phyloP scores from a whole-genome alignment of 1,284 basidiomycete genomes.

The Trichosporon sp. region DNA sequence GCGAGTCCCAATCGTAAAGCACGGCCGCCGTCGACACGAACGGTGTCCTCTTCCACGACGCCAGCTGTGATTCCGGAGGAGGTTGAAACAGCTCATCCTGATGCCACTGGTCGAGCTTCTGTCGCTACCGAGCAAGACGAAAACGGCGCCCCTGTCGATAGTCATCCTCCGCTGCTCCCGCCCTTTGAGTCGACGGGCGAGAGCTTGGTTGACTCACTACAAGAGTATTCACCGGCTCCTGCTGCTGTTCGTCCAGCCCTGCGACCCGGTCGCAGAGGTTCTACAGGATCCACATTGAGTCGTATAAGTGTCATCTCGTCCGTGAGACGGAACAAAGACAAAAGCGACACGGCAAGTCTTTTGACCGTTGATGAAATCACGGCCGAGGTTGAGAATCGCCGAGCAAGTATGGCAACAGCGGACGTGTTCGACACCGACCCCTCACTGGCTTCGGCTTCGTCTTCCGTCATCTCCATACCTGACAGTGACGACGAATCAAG shows the following conservation, averaged over 20 bases:
- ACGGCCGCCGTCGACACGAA: conserved; percentile 25
- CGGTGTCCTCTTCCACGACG: conserved; percentile 21
- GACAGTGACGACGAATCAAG: conserved; percentile 37
- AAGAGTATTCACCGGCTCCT: conserved; percentile 43
- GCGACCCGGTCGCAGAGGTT: conserved; percentile 54
- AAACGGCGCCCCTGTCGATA: conserved; percentile 12
- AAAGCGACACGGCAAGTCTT: conserved; percentile 81
- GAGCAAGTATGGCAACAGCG: conserved; percentile 54
- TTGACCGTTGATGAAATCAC: conserved; percentile 98
- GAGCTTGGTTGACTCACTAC: conserved; percentile 71
- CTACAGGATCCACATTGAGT: conserved; percentile 52
- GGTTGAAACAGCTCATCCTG: conserved; percentile 15
- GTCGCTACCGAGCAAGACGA: neutral
- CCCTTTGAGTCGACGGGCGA: conserved; percentile 74
- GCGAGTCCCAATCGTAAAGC: conserved; percentile 22
- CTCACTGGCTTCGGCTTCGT: neutral
- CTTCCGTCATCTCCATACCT: neutral
- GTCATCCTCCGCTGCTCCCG: conserved; percentile 60
- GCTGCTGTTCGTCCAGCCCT: conserved; percentile 35
- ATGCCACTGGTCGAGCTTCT: neutral
- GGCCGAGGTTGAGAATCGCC: conserved; percentile 84
- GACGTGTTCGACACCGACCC: conserved; percentile 34
- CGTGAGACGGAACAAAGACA: conserved; percentile 71
- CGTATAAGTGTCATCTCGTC: conserved; percentile 76
- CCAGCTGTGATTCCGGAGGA: conserved; percentile 43